These are phyloP conservation scores for Rosa chinensis DNA, from an alignment of 306 rosid species.

Conservation along the genomic window DNA sequence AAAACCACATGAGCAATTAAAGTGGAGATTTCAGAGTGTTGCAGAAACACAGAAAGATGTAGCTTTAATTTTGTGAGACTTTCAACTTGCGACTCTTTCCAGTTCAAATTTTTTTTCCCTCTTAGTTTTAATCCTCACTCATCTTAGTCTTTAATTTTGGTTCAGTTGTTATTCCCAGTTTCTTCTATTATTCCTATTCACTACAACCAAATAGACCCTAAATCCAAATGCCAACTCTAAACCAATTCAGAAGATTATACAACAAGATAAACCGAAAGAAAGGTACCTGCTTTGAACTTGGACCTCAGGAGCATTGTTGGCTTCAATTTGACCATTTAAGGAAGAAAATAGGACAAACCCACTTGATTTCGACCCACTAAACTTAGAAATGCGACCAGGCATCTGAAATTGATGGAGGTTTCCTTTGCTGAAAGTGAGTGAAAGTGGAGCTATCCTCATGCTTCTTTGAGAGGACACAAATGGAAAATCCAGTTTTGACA, in stretches of 20 bases:
- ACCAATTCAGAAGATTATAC: neutral
- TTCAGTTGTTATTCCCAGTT: neutral
- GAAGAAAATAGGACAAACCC: constrained; percentile 35
- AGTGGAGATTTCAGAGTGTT: neutral
- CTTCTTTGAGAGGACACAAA: constrained; percentile 1
- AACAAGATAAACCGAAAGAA: constrained; percentile 3
- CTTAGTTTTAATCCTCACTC: neutral
- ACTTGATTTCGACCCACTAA: constrained; percentile 25
- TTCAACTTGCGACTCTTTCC: neutral
- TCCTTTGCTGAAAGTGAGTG: constrained; percentile 18
- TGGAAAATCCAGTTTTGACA: constrained; percentile 26
- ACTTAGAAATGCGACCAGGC: constrained; percentile 8
- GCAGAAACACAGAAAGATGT: neutral
- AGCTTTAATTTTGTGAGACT: neutral
- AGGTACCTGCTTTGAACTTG: constrained; percentile 61
- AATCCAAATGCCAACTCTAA: neutral
- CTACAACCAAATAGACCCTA: neutral
- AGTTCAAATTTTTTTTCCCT: neutral
- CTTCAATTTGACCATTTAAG: constrained; percentile 31
- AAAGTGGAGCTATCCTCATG: constrained; percentile 6
- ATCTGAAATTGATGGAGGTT: constrained; percentile 16
- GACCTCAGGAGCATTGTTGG: constrained; percentile 24
- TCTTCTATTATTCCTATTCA: neutral
- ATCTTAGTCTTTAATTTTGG: neutral
- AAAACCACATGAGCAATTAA: neutral